Conservation (phyloP, 768 basidiomycete species). For the Hirschioporus abietinus region DNA sequence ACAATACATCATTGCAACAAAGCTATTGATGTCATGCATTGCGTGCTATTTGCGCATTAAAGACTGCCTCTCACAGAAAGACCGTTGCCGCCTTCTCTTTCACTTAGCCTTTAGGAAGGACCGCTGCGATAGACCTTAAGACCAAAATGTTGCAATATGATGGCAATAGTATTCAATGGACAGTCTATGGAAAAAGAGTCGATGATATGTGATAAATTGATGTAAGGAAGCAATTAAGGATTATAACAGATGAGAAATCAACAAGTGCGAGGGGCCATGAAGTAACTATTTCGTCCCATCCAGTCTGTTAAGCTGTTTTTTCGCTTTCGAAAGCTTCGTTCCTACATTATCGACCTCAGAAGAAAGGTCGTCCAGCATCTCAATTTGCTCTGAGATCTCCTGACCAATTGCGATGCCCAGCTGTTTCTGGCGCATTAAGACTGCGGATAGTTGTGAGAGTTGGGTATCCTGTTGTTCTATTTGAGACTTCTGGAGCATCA, state of each 20-base stretch:
- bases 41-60: too few relatives aligned
- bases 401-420: slow-evolving; percentile 81
- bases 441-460: slow-evolving; percentile 71
- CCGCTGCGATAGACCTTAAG: too few relatives aligned
- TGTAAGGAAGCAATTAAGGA: background rate
- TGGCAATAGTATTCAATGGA: too few relatives aligned
- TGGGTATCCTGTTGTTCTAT: slow-evolving; percentile 83
- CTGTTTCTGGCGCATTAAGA: slow-evolving; percentile 79
- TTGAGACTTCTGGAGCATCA: slow-evolving; percentile 74
- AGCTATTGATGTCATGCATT: too few relatives aligned
- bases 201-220: too few relatives aligned
- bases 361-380: slow-evolving; percentile 76
- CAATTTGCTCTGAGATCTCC: slow-evolving; percentile 81
- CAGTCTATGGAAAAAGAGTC: too few relatives aligned
- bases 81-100: too few relatives aligned
- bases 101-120: too few relatives aligned
- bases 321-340: slow-evolving; percentile 71
- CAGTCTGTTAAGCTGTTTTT: slow-evolving; percentile 77
- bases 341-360: slow-evolving; percentile 74
- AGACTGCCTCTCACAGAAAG: too few relatives aligned
- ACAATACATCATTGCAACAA: too few relatives aligned
- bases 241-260: background rate
- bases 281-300: slow-evolving; percentile 34
- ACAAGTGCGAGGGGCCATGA: background rate
- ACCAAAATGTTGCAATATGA: too few relatives aligned